Base-by-base conservation (phyloP, 2,329 filamentous ascomycete species). In the Clonostachys sp. region DNA sequence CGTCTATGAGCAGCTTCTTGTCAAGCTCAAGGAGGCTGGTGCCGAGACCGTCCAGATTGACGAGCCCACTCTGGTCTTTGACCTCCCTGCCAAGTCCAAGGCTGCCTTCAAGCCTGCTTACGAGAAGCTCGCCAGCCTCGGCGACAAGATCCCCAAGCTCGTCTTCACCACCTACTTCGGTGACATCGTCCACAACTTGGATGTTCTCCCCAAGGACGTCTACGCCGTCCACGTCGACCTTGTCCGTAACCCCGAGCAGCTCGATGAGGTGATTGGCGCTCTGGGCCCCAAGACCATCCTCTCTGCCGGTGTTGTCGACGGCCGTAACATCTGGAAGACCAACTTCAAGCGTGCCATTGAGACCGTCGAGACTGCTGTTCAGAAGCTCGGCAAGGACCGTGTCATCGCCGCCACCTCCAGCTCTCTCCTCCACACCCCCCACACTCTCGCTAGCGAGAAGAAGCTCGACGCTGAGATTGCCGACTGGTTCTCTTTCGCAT, bases 321-420 rank as follows among this genome's bases (percentile, higher is more conserved):
- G 94, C 63, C 91, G 94, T 65, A 99, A 99, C 83, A 97, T 99
- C 81, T 99, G 94, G 94, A 99, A 99, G 89, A 96, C 91, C 75
- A 95, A 97, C 86, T 87, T 96, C 78, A 88, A 95, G 83, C 84
- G 83, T 62, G 91, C 94, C 64, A 95, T 99, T 56, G 91, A 94
- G 79, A 83, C 77, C 55, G 87, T 94, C 52, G 90, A 97, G 83
- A 78, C 83, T 51, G 94, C 92, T 55, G 78, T 97, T 62, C 89
- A 96, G 79, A 82, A 95, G 79, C 84, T 99, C 54, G 92, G 94
- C 76, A 92, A 96, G 81, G 91, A 97, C 59, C 89, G 94, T 66
- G 92, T 99, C 70, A 89, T 99, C 59, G 90, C 96, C 59, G 89
- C 94, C 65, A 96, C 91, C 59, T 97, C 94, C 65, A 94, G 87